Evolutionary conservation across 2,329 filamentous ascomycete genomes (phyloP).

Genomic region (Pseudocercospora musae): DNA sequence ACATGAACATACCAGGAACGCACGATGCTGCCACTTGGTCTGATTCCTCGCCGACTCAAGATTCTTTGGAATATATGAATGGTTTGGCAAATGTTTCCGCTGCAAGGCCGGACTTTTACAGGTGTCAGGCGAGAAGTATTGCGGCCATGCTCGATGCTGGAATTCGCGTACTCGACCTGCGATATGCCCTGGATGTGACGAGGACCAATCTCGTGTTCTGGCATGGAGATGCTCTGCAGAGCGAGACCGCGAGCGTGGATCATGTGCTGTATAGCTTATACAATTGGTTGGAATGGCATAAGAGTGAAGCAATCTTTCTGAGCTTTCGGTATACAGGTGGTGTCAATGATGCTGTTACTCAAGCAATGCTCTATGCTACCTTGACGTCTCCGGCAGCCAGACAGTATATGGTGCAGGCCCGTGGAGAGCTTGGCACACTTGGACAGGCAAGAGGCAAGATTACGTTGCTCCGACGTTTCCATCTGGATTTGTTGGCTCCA

Average conservation of each 20-base stretch:
- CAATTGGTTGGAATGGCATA: constrained; percentile 48
- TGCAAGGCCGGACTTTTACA: constrained; percentile 38
- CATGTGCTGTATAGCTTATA: constrained; percentile 50
- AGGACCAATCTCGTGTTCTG: constrained; percentile 49
- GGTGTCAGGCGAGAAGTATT: constrained; percentile 44
- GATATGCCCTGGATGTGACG: constrained; percentile 49
- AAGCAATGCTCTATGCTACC: constrained; percentile 38
- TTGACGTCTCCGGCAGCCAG: constrained; percentile 42
- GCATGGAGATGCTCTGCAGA: constrained; percentile 47
- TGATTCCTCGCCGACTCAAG: constrained; percentile 45
- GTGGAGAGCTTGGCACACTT: constrained; percentile 37
- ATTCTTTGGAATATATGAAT: constrained; percentile 40
- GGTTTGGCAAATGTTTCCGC: constrained; percentile 38
- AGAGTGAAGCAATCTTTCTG: constrained; percentile 46
- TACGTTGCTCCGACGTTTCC: constrained; percentile 47
- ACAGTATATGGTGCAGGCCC: constrained; percentile 41
- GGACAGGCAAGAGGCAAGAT: constrained; percentile 40
- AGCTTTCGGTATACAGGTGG: constrained; percentile 49
- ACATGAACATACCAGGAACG: constrained; percentile 51
- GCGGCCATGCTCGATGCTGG: constrained; percentile 45
- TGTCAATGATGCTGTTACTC: constrained; percentile 37
- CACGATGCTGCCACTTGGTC: constrained; percentile 55
- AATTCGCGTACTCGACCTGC: constrained; percentile 51
- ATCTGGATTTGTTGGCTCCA: constrained; percentile 39
- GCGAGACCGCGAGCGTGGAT: constrained; percentile 43